A percentile compares a stretch with the other conserved stretches of the same genome.
Conservation (phyloP, 2,329 filamentous ascomycete genomes). For the Lasiodiplodia hormozganensis region DNA sequence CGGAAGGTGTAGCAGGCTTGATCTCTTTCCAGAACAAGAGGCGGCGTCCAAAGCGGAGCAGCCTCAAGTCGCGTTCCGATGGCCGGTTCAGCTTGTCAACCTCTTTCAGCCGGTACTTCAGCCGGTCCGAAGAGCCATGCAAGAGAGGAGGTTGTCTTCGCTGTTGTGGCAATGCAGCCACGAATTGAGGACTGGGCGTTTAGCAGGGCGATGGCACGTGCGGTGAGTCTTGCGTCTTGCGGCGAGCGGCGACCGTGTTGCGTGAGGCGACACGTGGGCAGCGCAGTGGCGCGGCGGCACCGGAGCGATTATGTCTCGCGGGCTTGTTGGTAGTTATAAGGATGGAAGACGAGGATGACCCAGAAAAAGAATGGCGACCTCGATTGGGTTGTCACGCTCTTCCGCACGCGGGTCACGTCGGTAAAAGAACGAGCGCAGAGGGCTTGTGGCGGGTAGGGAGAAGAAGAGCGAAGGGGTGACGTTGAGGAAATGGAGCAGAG, state of each 20-base stretch:
- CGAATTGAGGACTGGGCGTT: background rate
- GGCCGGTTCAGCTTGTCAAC: background rate
- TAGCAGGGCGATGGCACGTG: background rate
- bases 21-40: constrained; percentile 17
- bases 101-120: background rate
- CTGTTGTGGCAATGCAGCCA: background rate
- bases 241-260: background rate
- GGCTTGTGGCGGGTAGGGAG: background rate
- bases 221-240: background rate
- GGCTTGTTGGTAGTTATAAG: constrained; percentile 4
- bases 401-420: background rate
- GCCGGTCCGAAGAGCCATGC: background rate
- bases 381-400: constrained; percentile 3
- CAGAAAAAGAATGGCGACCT: constrained; percentile 28
- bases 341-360: constrained; percentile 24
- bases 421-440: constrained; percentile 3
- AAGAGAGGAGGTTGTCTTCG: background rate
- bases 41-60: constrained; percentile 7
- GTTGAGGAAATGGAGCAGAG: background rate
- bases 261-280: background rate
- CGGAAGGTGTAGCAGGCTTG: background rate
- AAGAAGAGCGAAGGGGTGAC: background rate
- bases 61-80: background rate
- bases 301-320: no score
- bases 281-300: background rate